Evolutionary conservation across 495 filamentous ascomycete species (phyloP).

Genomic region (Penicillium lagena): DNA sequence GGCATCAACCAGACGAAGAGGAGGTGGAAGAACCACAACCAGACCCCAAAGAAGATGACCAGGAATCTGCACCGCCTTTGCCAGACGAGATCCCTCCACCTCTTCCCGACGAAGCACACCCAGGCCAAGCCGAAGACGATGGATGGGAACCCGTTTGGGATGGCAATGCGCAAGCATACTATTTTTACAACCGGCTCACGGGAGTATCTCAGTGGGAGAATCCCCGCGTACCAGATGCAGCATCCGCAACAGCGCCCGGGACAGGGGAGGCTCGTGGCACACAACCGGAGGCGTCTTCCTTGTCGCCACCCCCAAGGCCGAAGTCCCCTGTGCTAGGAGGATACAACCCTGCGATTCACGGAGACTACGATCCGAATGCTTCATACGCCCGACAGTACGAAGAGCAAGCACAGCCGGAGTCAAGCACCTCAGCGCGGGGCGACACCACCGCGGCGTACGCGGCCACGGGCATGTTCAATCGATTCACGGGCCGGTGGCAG

Average conservation of each 20-base stretch:
- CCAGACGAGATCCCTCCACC: slow-evolving; percentile 45
- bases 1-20: slow-evolving; percentile 10
- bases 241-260: slow-evolving; percentile 14
- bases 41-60: slow-evolving; percentile 11
- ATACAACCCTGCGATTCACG: slow-evolving; percentile 95
- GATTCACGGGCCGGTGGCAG: slow-evolving; percentile 87
- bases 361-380: slow-evolving; percentile 89
- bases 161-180: slow-evolving; percentile 59
- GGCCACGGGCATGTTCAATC: slow-evolving; percentile 75
- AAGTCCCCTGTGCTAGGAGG: slow-evolving; percentile 48
- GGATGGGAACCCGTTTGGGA: slow-evolving; percentile 91
- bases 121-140: slow-evolving; percentile 56
- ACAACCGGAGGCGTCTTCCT: not conserved
- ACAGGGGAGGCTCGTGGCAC: slow-evolving; percentile 14
- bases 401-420: slow-evolving; percentile 15
- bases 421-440: slow-evolving; percentile 15
- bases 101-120: slow-evolving; percentile 47
- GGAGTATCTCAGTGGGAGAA: slow-evolving; percentile 80
- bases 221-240: slow-evolving; percentile 60
- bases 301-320: slow-evolving; percentile 2
- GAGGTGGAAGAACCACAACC: slow-evolving; percentile 6
- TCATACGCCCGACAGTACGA: slow-evolving; percentile 70
- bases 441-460: slow-evolving; percentile 47
- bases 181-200: slow-evolving; percentile 87
- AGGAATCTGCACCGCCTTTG: slow-evolving; percentile 38